Evolutionary conservation across 345 rosid species (phyloP).

Genomic region (Citrus glauca): DNA sequence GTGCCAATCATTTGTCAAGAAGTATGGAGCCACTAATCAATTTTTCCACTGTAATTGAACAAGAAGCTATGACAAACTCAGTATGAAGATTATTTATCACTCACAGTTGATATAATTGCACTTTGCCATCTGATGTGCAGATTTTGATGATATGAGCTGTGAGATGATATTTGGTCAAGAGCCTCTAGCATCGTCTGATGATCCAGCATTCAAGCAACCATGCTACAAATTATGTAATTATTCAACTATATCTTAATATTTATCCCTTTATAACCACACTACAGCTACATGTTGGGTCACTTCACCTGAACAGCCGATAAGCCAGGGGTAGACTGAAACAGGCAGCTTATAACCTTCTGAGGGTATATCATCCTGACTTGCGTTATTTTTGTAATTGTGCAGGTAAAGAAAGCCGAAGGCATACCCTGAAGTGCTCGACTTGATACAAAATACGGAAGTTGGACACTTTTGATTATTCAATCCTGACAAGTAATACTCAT

Average conservation of each 20-base stretch:
- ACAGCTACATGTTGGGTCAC: background rate
- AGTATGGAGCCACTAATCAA: background rate
- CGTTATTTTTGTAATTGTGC: slow-evolving; percentile 19
- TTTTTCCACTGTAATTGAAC: background rate
- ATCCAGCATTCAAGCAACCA: slow-evolving; percentile 80
- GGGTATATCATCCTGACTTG: slow-evolving; percentile 3
- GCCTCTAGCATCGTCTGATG: slow-evolving; percentile 60
- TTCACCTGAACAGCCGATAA: background rate
- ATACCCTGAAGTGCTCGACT: slow-evolving; percentile 41
- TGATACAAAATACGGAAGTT: slow-evolving; percentile 11
- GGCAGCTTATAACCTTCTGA: background rate
- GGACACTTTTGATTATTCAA: background rate
- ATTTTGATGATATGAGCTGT: slow-evolving; percentile 94
- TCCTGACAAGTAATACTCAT: background rate
- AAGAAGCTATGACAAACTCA: slow-evolving; percentile 2
- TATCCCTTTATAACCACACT: background rate
- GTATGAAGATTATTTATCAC: background rate
- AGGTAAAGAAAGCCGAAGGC: slow-evolving; percentile 68
- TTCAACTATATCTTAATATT: background rate
- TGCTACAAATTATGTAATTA: slow-evolving; percentile 76
- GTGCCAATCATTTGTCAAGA: slow-evolving; percentile 19
- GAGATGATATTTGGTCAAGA: slow-evolving; percentile 90
- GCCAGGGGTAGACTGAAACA: background rate
- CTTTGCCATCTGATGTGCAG: slow-evolving; percentile 37
- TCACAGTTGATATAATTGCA: background rate